phyloP scores from a whole-genome alignment of 352 stramenopile species.

The Globisporangium megalacanthum region DNA sequence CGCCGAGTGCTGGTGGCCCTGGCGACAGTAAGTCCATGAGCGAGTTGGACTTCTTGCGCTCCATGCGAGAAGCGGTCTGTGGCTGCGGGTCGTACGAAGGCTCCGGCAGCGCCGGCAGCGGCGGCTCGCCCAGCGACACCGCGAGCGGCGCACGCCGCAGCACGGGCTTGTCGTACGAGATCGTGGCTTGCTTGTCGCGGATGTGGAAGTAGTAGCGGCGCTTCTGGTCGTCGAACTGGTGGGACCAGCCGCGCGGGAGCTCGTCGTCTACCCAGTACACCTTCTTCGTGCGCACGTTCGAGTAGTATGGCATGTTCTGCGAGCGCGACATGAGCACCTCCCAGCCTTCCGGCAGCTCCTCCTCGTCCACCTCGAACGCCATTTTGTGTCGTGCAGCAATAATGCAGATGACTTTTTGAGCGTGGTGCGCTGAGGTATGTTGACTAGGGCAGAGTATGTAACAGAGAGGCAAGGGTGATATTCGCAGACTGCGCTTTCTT shows the following conservation, averaged over 20 bases:
- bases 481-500: too few species aligned
- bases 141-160: conserved; percentile 13
- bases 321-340: conserved; percentile 74
- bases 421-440: not conserved
- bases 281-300: conserved; percentile 67
- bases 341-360: conserved; percentile 64
- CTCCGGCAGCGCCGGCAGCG: conserved; percentile 29
- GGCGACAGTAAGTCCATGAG: conserved; percentile 71
- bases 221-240: conserved; percentile 68
- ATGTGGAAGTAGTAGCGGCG: conserved; percentile 75
- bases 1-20: conserved; percentile 30
- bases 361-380: conserved; percentile 47
- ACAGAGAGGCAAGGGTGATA: too few species aligned
- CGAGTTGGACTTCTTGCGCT: conserved; percentile 72
- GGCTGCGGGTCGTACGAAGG: conserved; percentile 31
- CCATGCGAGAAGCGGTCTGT: conserved; percentile 14
- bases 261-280: conserved; percentile 83
- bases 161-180: conserved; percentile 72
- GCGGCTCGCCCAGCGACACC: conserved; percentile 23
- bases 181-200: conserved; percentile 54
- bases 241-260: conserved; percentile 70
- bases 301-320: conserved; percentile 86
- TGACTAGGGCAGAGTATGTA: too few species aligned
- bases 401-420: too few species aligned
- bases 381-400: conserved; percentile 9